These are phyloP conservation scores for Pouteria glomerata DNA, from an alignment of 148 eudicot genomes.

Conservation along the genomic window DNA sequence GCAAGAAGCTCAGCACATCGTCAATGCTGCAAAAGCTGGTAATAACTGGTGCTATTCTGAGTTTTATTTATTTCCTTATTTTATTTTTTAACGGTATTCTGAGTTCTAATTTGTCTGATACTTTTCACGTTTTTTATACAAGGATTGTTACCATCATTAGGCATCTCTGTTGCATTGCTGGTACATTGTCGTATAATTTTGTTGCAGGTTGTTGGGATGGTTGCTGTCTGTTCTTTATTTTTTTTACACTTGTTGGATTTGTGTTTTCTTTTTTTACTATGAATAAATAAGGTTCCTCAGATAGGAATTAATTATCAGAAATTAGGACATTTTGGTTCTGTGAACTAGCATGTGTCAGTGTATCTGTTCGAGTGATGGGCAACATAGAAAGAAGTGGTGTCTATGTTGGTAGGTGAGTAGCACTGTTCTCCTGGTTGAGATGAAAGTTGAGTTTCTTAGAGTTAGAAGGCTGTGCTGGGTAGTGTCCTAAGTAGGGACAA, in stretches of 20 bases:
- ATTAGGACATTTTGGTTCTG: background rate
- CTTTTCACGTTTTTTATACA: background rate
- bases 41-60: background rate
- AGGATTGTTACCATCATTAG: background rate
- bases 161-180: background rate
- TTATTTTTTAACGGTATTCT: no score
- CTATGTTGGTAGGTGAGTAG: background rate
- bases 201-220: constrained; percentile 1
- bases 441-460: background rate
- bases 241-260: background rate
- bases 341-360: background rate
- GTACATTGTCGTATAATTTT: background rate
- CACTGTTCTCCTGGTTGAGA: background rate
- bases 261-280: background rate
- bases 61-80: no score
- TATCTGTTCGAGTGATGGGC: constrained; percentile 1
- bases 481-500: background rate
- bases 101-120: background rate
- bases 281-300: background rate
- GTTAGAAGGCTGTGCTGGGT: no score
- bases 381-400: background rate
- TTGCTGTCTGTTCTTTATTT: background rate
- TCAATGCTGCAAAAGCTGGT: constrained; percentile 72
- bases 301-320: background rate
- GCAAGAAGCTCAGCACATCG: constrained; percentile 90